Base-by-base conservation (phyloP, 352 stramenopile genomes). In the Phytophthora vignae region DNA sequence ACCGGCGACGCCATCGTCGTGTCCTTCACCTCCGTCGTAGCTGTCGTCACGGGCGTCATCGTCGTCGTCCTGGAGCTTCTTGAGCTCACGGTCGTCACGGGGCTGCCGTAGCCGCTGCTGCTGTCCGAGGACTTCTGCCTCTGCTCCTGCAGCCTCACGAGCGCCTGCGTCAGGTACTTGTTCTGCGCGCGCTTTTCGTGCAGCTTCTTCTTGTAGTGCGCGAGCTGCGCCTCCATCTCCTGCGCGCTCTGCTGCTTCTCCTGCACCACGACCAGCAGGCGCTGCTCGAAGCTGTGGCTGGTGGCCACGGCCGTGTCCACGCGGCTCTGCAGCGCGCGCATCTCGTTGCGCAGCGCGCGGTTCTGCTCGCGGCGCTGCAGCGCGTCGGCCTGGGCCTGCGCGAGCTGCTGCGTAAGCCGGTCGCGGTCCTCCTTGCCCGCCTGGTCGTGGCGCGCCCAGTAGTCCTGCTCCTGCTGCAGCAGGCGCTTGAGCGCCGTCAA, bases 121-220 rank as follows among this genome's bases (percentile, higher is more conserved):
- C 56, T 74, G 54, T 31, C 33, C n/a, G 12, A 50, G 59, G 36
- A 12, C 36, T 55, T 74, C 52, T 74, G 60, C 48, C 64, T 50
- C 50, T 61, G 54, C 22, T 70, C 69, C 57, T 83, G 81, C 19
- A 76, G 58, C 10, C 63, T 64, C 59, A 88, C 77, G 8, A 93
- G 56, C 2, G 83, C 82, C 15, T 91, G 76, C 1, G 83, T 81
- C 31, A 93, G 60, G 19, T 83, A 80, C 61, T 76, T 82, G 64
- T 87, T 90, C 78, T 92, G 77, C 17, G 87, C 74, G 5, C 77
- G 55, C 54, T 88, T 91, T 17, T 90, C 83, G n/a, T 87, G 67
- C 0, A 90, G 22, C 21, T 81, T 87, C 42, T 70, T 76, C 62
- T 73, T 75, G 42, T 90, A 77, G 1, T 77, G 78, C 2, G 40